phyloP scores from a whole-genome alignment of 129 eudicot genomes.

The Helichrysum umbraculigerum region DNA sequence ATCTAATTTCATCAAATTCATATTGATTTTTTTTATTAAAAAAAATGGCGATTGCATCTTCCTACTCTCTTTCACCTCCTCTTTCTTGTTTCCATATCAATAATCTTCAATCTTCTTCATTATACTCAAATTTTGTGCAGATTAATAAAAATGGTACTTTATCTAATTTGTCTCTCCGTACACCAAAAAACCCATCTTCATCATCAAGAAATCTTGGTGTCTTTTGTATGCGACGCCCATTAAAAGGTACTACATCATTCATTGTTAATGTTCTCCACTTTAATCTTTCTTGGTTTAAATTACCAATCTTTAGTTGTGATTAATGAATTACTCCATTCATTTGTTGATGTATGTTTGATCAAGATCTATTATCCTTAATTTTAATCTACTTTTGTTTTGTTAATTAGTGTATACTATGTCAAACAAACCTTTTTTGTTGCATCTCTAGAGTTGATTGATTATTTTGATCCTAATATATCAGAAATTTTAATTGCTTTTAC shows the following conservation, averaged over 20 bases:
- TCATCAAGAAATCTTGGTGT: slow-evolving; percentile 11
- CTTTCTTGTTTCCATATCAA: neutral
- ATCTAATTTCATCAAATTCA: neutral
- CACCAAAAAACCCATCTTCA: neutral
- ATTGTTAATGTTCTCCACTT: neutral
- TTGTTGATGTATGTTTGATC: too few relatives aligned
- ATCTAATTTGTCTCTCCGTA: slow-evolving; percentile 18
- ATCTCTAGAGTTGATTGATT: too few relatives aligned
- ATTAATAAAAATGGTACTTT: neutral
- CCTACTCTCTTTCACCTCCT: neutral
- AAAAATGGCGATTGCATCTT: slow-evolving; percentile 28
- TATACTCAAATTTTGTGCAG: neutral
- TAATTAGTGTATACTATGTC: too few relatives aligned
- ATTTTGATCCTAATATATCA: too few relatives aligned
- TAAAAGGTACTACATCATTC: slow-evolving; percentile 32
- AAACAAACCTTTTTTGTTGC: too few relatives aligned
- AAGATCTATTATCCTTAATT: too few relatives aligned
- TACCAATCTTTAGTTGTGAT: neutral
- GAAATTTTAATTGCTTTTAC: too few relatives aligned
- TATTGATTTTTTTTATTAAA: too few relatives aligned
- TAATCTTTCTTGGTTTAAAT: neutral
- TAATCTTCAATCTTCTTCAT: slow-evolving; percentile 19
- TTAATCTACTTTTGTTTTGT: too few relatives aligned
- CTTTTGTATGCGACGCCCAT: slow-evolving; percentile 32
- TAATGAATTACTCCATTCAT: too few relatives aligned